Conservation (phyloP, 2,329 filamentous ascomycete species). For the Fusarium sp. region DNA sequence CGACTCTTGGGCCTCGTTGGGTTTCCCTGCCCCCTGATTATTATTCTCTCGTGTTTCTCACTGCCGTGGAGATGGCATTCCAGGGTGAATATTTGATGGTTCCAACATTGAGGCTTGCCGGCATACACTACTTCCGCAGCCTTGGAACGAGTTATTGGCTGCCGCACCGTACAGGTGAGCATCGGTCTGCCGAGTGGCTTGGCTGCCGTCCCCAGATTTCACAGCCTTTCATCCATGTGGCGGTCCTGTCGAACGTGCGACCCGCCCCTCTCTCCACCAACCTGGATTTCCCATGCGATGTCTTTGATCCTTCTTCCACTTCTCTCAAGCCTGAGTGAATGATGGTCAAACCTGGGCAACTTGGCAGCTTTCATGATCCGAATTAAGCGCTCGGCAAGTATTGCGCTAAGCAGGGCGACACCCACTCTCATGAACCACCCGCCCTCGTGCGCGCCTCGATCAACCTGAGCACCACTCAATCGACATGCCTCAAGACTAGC, state of each 20-base stretch:
- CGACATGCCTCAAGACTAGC: slow-evolving; percentile 18
- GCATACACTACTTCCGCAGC: slow-evolving; percentile 6
- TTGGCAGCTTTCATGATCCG: slow-evolving; percentile 13
- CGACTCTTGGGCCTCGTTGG: slow-evolving; percentile 10
- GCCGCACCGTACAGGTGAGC: not conserved
- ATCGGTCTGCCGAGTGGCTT: slow-evolving; percentile 34
- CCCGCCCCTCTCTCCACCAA: slow-evolving; percentile 30
- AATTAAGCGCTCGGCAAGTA: slow-evolving; percentile 35
- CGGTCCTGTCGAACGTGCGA: slow-evolving; percentile 34
- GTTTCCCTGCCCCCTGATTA: slow-evolving; percentile 15
- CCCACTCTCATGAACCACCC: slow-evolving; percentile 30
- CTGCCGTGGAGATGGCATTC: slow-evolving; percentile 29
- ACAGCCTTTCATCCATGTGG: slow-evolving; percentile 34
- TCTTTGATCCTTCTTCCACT: slow-evolving; percentile 15
- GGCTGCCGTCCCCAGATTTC: slow-evolving; percentile 33
- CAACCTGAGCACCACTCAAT: slow-evolving; percentile 22
- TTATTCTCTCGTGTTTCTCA: slow-evolving; percentile 32
- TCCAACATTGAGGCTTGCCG: slow-evolving; percentile 9
- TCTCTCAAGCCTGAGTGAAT: slow-evolving; percentile 13
- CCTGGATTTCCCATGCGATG: slow-evolving; percentile 27
- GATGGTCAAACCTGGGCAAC: slow-evolving; percentile 17
- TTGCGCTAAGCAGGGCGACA: slow-evolving; percentile 32
- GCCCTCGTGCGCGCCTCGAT: slow-evolving; percentile 34
- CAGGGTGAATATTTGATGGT: not conserved
- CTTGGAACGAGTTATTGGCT: slow-evolving; percentile 24